Evolutionary conservation across 1,139 yeast genomes (phyloP), one percentile per base, ranked within the genome.

Genomic region (Suhomyces terraborum): DNA sequence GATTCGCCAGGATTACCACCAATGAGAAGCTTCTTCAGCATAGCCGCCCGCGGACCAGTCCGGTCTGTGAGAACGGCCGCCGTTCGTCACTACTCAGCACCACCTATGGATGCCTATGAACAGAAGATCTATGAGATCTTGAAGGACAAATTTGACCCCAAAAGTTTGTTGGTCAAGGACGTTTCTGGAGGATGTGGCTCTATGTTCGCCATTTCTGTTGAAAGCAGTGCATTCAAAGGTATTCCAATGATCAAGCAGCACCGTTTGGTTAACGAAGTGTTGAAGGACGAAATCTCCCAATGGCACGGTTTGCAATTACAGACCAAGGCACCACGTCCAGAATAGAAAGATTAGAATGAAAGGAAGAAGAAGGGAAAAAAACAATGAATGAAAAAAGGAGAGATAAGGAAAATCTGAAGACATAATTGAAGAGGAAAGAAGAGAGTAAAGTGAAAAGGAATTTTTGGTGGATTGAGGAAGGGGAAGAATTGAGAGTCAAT

Each of bases 121-220:
- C 62, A 67, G 40, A 73, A 82, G 57, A 77, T 89, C 30, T 83
- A 70, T 56, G 65, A 72, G 27, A 79, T 80, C 42, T 70, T 89
- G 36, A 54, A 72, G 14, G 61, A 68, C 14, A 74, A 75, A 41
- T 76, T 89, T 38, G 52, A 65, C 12, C 96, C 98, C 1, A 59
- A 66, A 24, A 66, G 64, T 32, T 66, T 89, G 37, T 73, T 74
- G 36, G 96, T 91, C 8, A 72, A 73, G 50, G 98, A 93, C 59
- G 83, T 91, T 4, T 83, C 94, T 19, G 98, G 78, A 17, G 98
- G 99, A 0, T 94, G 98, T 67, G 99, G 99, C 0, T 89, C 97
- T 3, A 93, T 93, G 98, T 94, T 88, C 66, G 89, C 96, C 34
- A 93, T 93, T 38, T 70, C 77, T 46, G 79, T 94, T 17, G 86